Conservation (phyloP, 768 basidiomycete genomes). For the Hygrophoropsis aurantiaca region DNA sequence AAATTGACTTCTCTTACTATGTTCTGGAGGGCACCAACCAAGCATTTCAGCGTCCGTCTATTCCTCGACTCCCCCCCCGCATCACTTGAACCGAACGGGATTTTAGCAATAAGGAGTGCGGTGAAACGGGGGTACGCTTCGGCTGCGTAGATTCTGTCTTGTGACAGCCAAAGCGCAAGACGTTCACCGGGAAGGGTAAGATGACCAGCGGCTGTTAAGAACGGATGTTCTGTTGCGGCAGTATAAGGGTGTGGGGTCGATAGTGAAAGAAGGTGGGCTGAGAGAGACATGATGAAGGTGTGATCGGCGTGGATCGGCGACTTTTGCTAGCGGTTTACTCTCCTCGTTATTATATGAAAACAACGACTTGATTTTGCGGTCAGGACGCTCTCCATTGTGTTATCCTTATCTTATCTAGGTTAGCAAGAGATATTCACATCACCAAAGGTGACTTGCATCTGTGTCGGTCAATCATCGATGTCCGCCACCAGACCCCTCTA, state of each 20-base stretch:
- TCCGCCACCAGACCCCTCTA: no score
- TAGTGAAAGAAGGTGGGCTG: constrained; percentile 35
- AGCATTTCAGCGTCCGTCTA: constrained; percentile 41
- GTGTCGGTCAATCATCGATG: no score
- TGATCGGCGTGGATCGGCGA: no score
- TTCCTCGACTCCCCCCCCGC: background rate
- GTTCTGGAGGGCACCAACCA: constrained; percentile 56
- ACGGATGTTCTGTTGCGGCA: constrained; percentile 53
- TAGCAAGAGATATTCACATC: no score
- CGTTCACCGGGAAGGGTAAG: constrained; percentile 46
- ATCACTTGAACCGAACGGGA: constrained; percentile 36
- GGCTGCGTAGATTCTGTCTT: constrained; percentile 74
- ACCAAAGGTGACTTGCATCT: no score
- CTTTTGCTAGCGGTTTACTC: no score
- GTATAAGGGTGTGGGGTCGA: constrained; percentile 38
- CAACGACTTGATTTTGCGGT: no score
- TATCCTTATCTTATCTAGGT: no score
- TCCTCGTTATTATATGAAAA: no score
- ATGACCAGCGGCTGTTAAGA: constrained; percentile 57
- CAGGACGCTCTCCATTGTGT: no score
- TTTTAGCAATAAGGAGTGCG: constrained; percentile 59
- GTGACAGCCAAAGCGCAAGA: constrained; percentile 65
- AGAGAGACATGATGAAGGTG: no score
- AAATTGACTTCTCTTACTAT: constrained; percentile 59
- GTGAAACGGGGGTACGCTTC: constrained; percentile 76